phyloP scores from a whole-genome alignment of 176 grass and related monocot species.

The Melocanna baccifera region DNA sequence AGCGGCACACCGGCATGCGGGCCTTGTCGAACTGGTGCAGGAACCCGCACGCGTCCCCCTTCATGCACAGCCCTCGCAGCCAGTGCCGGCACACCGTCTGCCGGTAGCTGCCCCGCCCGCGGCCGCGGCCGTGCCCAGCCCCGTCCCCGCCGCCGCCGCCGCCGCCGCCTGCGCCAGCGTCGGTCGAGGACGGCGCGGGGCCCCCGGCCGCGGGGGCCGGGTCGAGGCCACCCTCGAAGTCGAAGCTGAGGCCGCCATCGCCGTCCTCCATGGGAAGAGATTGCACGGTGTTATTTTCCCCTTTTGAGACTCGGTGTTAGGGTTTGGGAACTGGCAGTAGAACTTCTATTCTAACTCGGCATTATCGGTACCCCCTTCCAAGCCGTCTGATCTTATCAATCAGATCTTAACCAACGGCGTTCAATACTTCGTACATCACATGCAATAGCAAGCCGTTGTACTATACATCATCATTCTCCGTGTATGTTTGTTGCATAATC shows the following conservation, averaged over 20 bases:
- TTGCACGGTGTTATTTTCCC: slow-evolving; percentile 7
- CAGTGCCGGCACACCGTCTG: slow-evolving; percentile 98
- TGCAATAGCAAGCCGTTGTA: too few relatives aligned
- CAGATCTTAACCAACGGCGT: too few relatives aligned
- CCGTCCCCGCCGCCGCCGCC: not conserved
- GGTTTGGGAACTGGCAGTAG: not conserved
- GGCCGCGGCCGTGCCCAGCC: slow-evolving; percentile 31
- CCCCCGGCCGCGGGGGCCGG: not conserved
- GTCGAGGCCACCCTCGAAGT: slow-evolving; percentile 94
- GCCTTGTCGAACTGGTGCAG: slow-evolving; percentile 99
- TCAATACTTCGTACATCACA: too few relatives aligned
- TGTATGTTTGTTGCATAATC: too few relatives aligned
- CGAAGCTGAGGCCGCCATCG: slow-evolving; percentile 83
- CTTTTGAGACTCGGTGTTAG: not conserved
- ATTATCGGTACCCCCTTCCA: too few relatives aligned
- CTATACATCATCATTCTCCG: too few relatives aligned
- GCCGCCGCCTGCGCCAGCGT: slow-evolving; percentile 17
- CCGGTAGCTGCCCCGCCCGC: slow-evolving; percentile 75
- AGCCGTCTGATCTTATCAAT: too few relatives aligned
- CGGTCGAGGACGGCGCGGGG: slow-evolving; percentile 6
- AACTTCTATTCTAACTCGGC: not conserved
- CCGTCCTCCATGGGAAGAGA: slow-evolving; percentile 61
- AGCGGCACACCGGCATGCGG: slow-evolving; percentile 98
- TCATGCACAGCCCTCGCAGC: slow-evolving; percentile 97
- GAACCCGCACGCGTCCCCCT: slow-evolving; percentile 90